Evolutionary conservation across 2,329 filamentous ascomycete species (phyloP).

Genomic region (Lasiodiplodia citricola): DNA sequence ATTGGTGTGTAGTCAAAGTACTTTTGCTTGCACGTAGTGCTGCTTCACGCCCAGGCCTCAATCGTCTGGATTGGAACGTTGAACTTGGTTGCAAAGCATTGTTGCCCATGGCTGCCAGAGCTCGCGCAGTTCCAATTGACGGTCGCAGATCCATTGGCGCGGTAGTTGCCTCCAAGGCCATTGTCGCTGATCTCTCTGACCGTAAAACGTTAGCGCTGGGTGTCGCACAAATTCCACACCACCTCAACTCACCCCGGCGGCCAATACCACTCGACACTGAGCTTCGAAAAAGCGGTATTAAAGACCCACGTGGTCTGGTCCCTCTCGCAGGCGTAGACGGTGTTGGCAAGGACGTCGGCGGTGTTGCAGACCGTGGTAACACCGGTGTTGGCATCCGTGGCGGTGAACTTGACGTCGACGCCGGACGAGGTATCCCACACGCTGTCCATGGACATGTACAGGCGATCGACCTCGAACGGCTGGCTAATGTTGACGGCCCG

Average conservation of each 20-base stretch:
- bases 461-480: not conserved
- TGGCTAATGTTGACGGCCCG: not conserved
- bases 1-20: not conserved
- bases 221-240: not conserved
- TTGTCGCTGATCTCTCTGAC: not conserved
- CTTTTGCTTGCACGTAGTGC: not conserved
- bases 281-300: not conserved
- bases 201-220: not conserved
- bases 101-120: not conserved
- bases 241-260: not conserved
- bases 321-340: slow-evolving; percentile 4
- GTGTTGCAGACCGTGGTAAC: not conserved
- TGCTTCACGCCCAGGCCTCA: not conserved
- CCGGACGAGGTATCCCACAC: not conserved
- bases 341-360: not conserved
- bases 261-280: slow-evolving; percentile 6
- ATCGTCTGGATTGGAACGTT: not conserved
- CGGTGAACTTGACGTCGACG: not conserved
- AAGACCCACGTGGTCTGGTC: not conserved
- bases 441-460: slow-evolving; percentile 8
- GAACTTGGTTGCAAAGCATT: not conserved
- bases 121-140: slow-evolving; percentile 1
- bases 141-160: not conserved
- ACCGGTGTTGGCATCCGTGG: not conserved
- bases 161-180: not conserved